Evolutionary conservation across 2,329 filamentous ascomycete genomes (phyloP), one percentile per base, ranked within the genome.

Genomic region (Pyrenophora teres): DNA sequence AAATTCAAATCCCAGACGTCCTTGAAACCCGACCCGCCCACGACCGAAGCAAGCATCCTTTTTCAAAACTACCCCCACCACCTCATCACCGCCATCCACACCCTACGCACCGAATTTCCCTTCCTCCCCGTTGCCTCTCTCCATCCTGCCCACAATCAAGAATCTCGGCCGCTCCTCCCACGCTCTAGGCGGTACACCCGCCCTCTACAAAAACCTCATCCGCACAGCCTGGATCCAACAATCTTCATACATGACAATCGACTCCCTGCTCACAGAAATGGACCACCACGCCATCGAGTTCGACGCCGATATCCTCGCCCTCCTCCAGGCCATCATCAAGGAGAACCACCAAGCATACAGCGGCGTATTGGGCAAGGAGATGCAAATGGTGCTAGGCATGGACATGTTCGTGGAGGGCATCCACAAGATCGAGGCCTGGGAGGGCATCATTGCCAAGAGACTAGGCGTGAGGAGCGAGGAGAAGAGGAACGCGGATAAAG

Each of bases 121-220:
- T 9, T 75, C 83, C 0, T 91, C 88, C 1, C 77, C 80, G 0
- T 77, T 88, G 0, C 77, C 80, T 0, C 79, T 88, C 38, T 78
- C 80, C 38, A 72, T 92, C 21, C 77, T 92, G 0, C 87, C 88
- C 0, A 81, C 82, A 6, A 76, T 92, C 62, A 89, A 88, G 66
- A 78, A 81, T 38, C 78, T 90, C 0, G 88, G 89, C 1, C 80
- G 88, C 1, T 81, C 83, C 1, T 87, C 87, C 0, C 90, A 87
- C 64, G 85, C 90, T 6, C 80, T 93, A 0, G 89, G 88, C 40
- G 86, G 84, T 5, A 86, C 85, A 15, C 88, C 87, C 0, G 76
- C 81, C 0, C 83, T 92, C 36, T 92, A 89, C 76, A 86, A 88
- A 65, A 78, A 83, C 41, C 79, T 91, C 30, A 78, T 90, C 19